Percentiles rank a stretch among this genome's conserved stretches.
phyloP scores from a whole-genome alignment of 2,329 filamentous ascomycete species.

The Penicillium sp. region DNA sequence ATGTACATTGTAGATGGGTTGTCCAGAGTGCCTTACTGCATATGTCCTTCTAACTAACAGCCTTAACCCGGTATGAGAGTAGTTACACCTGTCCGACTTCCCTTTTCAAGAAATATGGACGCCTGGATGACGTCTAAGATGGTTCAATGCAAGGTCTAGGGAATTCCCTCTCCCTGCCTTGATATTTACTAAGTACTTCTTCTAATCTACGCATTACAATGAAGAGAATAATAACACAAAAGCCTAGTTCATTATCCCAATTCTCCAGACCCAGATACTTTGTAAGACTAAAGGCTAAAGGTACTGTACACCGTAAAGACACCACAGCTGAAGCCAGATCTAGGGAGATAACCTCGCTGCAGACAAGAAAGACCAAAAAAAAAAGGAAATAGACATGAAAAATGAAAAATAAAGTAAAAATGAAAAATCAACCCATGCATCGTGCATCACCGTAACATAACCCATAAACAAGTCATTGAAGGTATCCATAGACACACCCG shows the following conservation, averaged over 20 bases:
- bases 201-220: not conserved
- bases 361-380: conserved; percentile 4
- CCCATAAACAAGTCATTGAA: conserved; percentile 6
- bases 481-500: not conserved
- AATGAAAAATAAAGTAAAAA: not conserved
- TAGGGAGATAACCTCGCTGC: conserved; percentile 12
- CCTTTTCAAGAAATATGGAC: not conserved
- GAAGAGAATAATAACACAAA: not conserved
- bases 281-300: conserved; percentile 8
- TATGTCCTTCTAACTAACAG: not conserved
- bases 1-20: not conserved
- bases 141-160: not conserved
- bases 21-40: not conserved
- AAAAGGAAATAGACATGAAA: conserved; percentile 2
- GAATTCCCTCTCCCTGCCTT: too few species aligned
- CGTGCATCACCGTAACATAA: conserved; percentile 20
- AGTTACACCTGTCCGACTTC: conserved; percentile 6
- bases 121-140: not conserved
- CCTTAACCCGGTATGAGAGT: not conserved
- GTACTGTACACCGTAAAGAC: conserved; percentile 25
- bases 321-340: conserved; percentile 14
- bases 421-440: conserved; percentile 14
- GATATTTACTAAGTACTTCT: not conserved
- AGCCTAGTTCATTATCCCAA: conserved; percentile 9
- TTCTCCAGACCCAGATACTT: conserved; percentile 18